Base-by-base conservation (phyloP, 1,139 yeast species). In the Pichia cactophila region DNA sequence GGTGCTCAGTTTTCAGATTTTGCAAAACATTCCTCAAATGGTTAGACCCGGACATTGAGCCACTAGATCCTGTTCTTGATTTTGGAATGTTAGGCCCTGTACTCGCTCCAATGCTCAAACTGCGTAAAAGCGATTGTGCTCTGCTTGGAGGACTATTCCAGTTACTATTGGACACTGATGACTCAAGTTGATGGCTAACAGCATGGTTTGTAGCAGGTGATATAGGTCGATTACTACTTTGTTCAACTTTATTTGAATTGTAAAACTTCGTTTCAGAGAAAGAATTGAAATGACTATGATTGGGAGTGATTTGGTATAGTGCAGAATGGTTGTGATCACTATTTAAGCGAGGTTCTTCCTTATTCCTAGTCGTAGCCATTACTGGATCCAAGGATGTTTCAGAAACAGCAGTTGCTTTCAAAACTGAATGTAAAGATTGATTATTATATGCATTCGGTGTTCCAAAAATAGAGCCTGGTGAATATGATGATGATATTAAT, bases 401-500 rank as follows among this genome's bases (percentile, higher is more conserved):
- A 17, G 58, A 48, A 41, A 54, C 54, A 38, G 49, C 55, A 5
- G 55, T 45, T 2, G 61, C 56, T 40, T 52, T 60, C 31, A 61
- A 44, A 7, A 58, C 46, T 23, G 54, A 47, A 37, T 57, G 62
- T 7, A 60, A 50, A 3, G 63, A 55, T 4, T 49, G 49, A n/a
- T 42, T 17, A 26, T 26, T 41, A 3, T 33, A n/a, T 16, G 29
- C 46, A 28, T n/a, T 43, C 9, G 53, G 28, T 9, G 47, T 50
- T 5, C 49, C 49, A 9, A 37, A n/a, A 12, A 35, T 16, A 14
- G 51, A 50, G 11, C n/a, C 41, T 11, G 62, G 61, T 6, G 64
- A 59, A 35, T 58, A 57, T 4, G 64, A 60, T n/a, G 49, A n/a
- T 10, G 47, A 14, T 12, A 45, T 23, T n/a, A 45, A 28, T 11